phyloP scores from a whole-genome alignment of 2,329 filamentous ascomycete species.

The Venturia pyrina region DNA sequence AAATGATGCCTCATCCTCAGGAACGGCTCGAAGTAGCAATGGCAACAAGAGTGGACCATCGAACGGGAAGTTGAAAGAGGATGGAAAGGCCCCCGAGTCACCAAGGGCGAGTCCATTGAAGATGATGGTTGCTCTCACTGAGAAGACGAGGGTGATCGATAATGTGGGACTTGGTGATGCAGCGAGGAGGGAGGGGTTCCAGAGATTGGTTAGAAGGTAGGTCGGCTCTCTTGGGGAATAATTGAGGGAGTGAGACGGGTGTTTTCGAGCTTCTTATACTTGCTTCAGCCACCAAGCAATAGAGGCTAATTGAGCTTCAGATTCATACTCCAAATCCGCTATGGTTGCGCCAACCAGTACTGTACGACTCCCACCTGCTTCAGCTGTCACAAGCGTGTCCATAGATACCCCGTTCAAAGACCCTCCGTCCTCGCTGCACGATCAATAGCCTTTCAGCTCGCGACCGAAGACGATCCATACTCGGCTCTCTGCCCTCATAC shows the following conservation, averaged over 20 bases:
- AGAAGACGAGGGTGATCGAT: background rate
- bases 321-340: slow-evolving; percentile 13
- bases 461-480: slow-evolving; percentile 1
- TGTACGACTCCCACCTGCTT: slow-evolving; percentile 12
- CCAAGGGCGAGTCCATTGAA: background rate
- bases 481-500: slow-evolving; percentile 5
- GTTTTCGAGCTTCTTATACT: background rate
- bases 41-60: background rate
- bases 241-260: no score
- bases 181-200: background rate
- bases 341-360: slow-evolving; percentile 10
- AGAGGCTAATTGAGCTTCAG: background rate
- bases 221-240: background rate
- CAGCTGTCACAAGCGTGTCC: slow-evolving; percentile 6
- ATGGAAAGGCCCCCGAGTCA: background rate
- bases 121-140: background rate
- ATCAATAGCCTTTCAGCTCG: slow-evolving; percentile 11
- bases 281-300: background rate
- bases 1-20: background rate
- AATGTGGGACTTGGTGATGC: background rate
- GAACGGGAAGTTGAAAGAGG: background rate
- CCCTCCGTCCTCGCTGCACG: slow-evolving; percentile 12
- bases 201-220: background rate
- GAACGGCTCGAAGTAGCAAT: background rate
- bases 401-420: slow-evolving; percentile 8